phyloP scores from a whole-genome alignment of 768 basidiomycete species.

The Lentinula edodes region DNA sequence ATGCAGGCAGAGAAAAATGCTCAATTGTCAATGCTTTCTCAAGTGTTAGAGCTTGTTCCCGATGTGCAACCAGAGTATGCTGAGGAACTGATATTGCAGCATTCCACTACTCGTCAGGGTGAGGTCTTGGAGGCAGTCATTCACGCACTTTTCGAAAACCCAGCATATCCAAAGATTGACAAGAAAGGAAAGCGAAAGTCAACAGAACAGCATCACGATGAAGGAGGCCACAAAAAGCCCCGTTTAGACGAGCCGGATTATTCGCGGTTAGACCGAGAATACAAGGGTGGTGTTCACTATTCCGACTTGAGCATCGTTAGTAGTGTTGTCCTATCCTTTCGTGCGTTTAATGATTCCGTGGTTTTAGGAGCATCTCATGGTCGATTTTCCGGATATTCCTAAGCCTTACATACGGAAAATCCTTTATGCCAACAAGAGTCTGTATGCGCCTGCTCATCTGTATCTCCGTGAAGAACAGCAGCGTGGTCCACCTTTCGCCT shows the following conservation, averaged over 20 bases:
- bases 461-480: conserved; percentile 35
- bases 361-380: conserved; percentile 44
- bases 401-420: conserved; percentile 45
- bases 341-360: background rate
- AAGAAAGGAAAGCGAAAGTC: conserved; percentile 42
- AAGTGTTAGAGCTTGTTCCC: conserved; percentile 60
- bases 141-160: conserved; percentile 57
- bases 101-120: conserved; percentile 28
- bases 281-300: conserved; percentile 41
- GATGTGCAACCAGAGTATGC: conserved; percentile 31
- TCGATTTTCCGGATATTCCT: conserved; percentile 55
- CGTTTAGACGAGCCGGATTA: conserved; percentile 48
- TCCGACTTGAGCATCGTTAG: conserved; percentile 46
- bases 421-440: conserved; percentile 28
- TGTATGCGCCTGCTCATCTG: conserved; percentile 68
- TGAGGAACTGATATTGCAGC: conserved; percentile 38
- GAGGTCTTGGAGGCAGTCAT: conserved; percentile 49
- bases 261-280: conserved; percentile 36
- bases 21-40: conserved; percentile 28
- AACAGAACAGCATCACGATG: conserved; percentile 15
- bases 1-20: background rate
- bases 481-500: conserved; percentile 24
- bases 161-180: conserved; percentile 50
- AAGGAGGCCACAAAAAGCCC: conserved; percentile 18
- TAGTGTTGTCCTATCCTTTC: conserved; percentile 10